These are phyloP conservation scores for Linum trigynum DNA, from an alignment of 345 rosid species.

Conservation along the genomic window DNA sequence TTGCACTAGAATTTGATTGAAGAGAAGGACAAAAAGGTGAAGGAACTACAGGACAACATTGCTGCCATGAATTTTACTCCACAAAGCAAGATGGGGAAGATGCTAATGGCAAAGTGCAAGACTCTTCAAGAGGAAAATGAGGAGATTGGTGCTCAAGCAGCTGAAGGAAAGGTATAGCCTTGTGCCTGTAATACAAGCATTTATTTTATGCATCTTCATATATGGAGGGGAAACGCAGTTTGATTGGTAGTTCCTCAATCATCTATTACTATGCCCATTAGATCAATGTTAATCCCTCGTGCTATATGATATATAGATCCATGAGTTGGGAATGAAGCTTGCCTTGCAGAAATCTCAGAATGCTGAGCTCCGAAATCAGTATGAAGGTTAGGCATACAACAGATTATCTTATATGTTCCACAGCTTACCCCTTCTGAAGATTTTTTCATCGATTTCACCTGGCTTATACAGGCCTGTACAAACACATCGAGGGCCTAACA, in stretches of 20 bases:
- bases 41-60: conserved; percentile 87
- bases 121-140: conserved; percentile 96
- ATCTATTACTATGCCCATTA: background rate
- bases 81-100: conserved; percentile 83
- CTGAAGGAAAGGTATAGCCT: conserved; percentile 79
- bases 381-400: conserved; percentile 50
- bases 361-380: conserved; percentile 72
- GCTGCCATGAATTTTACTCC: conserved; percentile 84
- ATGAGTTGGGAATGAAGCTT: conserved; percentile 76
- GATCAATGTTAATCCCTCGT: background rate
- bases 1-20: conserved; percentile 64
- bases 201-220: conserved; percentile 3
- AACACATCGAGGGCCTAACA: conserved; percentile 64
- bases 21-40: conserved; percentile 93
- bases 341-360: conserved; percentile 79
- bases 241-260: background rate
- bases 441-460: background rate
- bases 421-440: background rate
- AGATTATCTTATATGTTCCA: background rate
- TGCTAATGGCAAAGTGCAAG: conserved; percentile 91
- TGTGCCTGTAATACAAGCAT: background rate
- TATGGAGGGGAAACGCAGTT: background rate
- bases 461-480: conserved; percentile 20
- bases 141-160: conserved; percentile 90
- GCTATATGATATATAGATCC: conserved; percentile 43